These are phyloP conservation scores for Lepiota subincarnata DNA, from an alignment of 768 basidiomycete species.

Conservation along the genomic window DNA sequence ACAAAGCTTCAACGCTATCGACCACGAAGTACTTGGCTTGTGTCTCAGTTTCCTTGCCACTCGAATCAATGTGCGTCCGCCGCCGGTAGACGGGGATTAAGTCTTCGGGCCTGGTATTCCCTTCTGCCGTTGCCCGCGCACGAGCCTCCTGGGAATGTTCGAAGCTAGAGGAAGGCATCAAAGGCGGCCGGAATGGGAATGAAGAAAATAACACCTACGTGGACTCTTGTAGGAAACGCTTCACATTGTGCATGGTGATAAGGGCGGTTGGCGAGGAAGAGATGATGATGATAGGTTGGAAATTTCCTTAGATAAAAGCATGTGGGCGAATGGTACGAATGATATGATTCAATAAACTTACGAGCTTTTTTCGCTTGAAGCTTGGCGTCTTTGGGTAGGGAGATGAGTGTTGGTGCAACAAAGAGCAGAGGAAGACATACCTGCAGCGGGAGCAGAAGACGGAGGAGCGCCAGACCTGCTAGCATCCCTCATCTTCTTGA, in stretches of 20 bases:
- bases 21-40: slow-evolving; percentile 79
- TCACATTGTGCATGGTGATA: slow-evolving; percentile 97
- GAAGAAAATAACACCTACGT: slow-evolving; percentile 39
- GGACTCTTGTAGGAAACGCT: slow-evolving; percentile 88
- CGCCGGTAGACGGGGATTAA: slow-evolving; percentile 85
- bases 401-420: neutral
- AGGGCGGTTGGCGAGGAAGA: slow-evolving; percentile 93
- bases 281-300: slow-evolving; percentile 95
- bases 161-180: slow-evolving; percentile 39
- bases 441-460: slow-evolving; percentile 36
- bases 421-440: slow-evolving; percentile 20
- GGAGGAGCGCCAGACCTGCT: slow-evolving; percentile 46
- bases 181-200: neutral
- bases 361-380: slow-evolving; percentile 67
- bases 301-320: slow-evolving; percentile 45
- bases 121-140: slow-evolving; percentile 61
- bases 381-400: slow-evolving; percentile 41
- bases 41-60: slow-evolving; percentile 54
- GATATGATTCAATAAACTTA: slow-evolving; percentile 28
- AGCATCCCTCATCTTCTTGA: slow-evolving; percentile 73
- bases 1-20: slow-evolving; percentile 87
- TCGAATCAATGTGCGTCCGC: slow-evolving; percentile 64
- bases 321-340: neutral
- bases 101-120: slow-evolving; percentile 74
- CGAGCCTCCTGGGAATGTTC: slow-evolving; percentile 75